These are phyloP conservation scores for Pseudozyma sp. DNA, from an alignment of 1,284 basidiomycete genomes.

Conservation along the genomic window DNA sequence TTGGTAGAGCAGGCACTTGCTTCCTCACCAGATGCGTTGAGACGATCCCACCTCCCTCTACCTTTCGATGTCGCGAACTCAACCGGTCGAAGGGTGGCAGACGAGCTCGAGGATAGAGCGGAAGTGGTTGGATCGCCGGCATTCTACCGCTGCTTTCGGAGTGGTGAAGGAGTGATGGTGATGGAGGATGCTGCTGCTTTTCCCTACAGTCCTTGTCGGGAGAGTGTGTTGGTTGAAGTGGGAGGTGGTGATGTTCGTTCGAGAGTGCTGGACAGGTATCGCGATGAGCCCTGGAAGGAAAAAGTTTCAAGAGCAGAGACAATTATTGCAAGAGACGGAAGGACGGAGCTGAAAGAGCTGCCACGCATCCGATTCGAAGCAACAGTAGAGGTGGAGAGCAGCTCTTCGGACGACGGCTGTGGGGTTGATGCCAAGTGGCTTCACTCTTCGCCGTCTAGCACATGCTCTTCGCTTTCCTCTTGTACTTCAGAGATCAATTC, in stretches of 20 bases:
- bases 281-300: no score
- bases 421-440: no score
- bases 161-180: neutral
- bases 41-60: neutral
- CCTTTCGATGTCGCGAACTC: neutral
- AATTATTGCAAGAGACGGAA: no score
- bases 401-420: no score
- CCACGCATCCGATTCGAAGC: no score
- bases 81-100: neutral
- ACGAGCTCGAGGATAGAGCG: neutral
- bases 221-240: slow-evolving; percentile 6
- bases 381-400: no score
- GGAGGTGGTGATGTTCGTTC: neutral
- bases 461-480: no score
- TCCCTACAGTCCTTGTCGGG: slow-evolving; percentile 36
- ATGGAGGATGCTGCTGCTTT: slow-evolving; percentile 32
- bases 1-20: slow-evolving; percentile 9
- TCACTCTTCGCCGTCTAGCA: no score
- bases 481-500: no score
- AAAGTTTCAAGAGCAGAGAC: no score
- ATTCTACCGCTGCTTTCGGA: slow-evolving; percentile 18
- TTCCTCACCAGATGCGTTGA: slow-evolving; percentile 3
- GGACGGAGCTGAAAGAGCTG: no score
- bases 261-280: neutral
- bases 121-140: slow-evolving; percentile 11